A percentile compares a stretch with the other conserved stretches of the same genome.
These are phyloP conservation scores for Picea glauca DNA, from an alignment of 75 land plant genomes.

Conservation along the genomic window DNA sequence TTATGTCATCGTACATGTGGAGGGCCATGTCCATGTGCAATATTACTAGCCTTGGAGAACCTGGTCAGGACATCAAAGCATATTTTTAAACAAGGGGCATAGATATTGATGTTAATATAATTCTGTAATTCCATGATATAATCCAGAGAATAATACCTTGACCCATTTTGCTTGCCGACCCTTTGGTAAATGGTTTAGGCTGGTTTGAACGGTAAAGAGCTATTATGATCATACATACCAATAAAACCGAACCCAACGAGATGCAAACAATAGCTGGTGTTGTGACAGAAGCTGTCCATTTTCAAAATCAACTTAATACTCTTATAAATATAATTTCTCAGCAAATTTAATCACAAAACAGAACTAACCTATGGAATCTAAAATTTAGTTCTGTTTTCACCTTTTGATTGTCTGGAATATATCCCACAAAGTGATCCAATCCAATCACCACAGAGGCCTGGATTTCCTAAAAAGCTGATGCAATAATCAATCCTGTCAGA, in stretches of 20 bases:
- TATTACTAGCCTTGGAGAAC: slow-evolving; percentile 78
- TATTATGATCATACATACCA: slow-evolving; percentile 54
- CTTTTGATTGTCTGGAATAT: slow-evolving; percentile 30
- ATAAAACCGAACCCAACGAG: slow-evolving; percentile 49
- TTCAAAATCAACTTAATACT: not conserved
- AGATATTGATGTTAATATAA: not conserved
- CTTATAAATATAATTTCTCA: not conserved
- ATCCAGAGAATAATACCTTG: not conserved
- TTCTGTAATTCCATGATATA: not conserved
- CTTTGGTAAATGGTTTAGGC: slow-evolving; percentile 29
- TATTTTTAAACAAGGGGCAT: too few species aligned
- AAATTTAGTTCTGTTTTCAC: slow-evolving; percentile 13
- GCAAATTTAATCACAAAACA: not conserved
- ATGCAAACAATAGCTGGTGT: slow-evolving; percentile 71
- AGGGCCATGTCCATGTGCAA: slow-evolving; percentile 98
- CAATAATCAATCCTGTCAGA: not conserved
- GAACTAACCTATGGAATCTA: not conserved
- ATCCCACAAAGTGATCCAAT: slow-evolving; percentile 37
- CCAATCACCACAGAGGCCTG: slow-evolving; percentile 76
- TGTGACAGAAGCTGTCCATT: slow-evolving; percentile 42
- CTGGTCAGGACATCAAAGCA: slow-evolving; percentile 11
- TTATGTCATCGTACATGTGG: slow-evolving; percentile 90
- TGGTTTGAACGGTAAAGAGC: slow-evolving; percentile 53
- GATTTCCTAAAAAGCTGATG: slow-evolving; percentile 76
- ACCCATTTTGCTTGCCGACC: slow-evolving; percentile 33